Percentiles rank a stretch among this genome's conserved stretches.
Evolutionary conservation across 1,284 basidiomycete genomes (phyloP).

Genomic region (Pholiota adiposa): DNA sequence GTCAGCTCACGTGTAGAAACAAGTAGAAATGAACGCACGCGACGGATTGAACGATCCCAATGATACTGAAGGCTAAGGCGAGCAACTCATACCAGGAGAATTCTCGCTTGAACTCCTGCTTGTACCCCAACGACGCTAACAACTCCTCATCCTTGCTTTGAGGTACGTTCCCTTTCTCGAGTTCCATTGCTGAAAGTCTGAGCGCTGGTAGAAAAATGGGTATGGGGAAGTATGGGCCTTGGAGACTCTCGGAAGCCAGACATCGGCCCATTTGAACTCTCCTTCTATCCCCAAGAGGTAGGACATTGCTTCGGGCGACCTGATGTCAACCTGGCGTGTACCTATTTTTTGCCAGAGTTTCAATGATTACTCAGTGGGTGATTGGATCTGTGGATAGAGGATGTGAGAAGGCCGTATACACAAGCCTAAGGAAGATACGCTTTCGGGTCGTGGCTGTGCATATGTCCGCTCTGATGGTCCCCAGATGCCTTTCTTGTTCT

Average conservation of each 20-base stretch:
- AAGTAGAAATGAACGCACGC: slow-evolving; percentile 5
- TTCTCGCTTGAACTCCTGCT: slow-evolving; percentile 50
- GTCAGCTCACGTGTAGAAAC: background rate
- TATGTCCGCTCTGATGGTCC: background rate
- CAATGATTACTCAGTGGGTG: slow-evolving; percentile 4
- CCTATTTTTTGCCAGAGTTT: slow-evolving; percentile 5
- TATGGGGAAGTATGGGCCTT: background rate
- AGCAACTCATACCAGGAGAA: slow-evolving; percentile 26
- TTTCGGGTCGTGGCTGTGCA: background rate
- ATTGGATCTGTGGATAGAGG: background rate
- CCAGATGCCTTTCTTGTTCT: slow-evolving; percentile 5
- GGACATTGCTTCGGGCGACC: slow-evolving; percentile 3
- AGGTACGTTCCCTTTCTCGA: slow-evolving; percentile 5
- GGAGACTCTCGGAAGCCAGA: background rate
- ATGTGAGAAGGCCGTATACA: slow-evolving; percentile 40
- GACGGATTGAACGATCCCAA: slow-evolving; percentile 15
- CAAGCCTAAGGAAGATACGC: background rate
- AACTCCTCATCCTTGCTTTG: slow-evolving; percentile 39
- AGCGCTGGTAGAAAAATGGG: background rate
- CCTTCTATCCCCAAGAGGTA: slow-evolving; percentile 10
- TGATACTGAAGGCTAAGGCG: slow-evolving; percentile 13
- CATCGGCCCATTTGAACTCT: background rate
- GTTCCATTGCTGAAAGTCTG: slow-evolving; percentile 9
- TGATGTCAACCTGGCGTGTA: slow-evolving; percentile 5
- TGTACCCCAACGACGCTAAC: slow-evolving; percentile 46